Conservation (phyloP, 2,329 filamentous ascomycete genomes). For the Alternaria tenuissima region DNA sequence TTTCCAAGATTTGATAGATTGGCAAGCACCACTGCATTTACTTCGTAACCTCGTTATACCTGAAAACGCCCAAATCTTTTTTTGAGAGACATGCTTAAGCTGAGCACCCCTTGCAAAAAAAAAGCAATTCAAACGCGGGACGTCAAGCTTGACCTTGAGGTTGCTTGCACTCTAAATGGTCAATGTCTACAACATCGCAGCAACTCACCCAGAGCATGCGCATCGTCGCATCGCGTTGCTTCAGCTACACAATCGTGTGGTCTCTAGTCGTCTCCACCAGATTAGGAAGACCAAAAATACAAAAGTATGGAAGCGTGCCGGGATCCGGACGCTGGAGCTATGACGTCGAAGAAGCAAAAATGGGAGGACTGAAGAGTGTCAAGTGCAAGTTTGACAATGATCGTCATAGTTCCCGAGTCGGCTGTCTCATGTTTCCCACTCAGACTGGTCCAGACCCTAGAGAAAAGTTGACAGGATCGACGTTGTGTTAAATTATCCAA, state of each 20-base stretch:
- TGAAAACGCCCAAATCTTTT: no score
- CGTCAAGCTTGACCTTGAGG: not conserved
- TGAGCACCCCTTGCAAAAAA: not conserved
- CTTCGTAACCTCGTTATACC: not conserved
- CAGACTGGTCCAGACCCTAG: slow-evolving; percentile 5
- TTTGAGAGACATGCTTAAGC: no score
- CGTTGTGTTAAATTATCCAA: not conserved
- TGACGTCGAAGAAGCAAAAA: slow-evolving; percentile 10
- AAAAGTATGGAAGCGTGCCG: not conserved
- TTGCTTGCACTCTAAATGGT: no score
- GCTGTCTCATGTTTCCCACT: not conserved
- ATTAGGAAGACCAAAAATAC: not conserved
- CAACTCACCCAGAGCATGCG: not conserved
- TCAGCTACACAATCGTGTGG: not conserved
- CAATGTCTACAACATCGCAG: not conserved
- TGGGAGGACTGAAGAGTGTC: not conserved
- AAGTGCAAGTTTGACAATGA: slow-evolving; percentile 1
- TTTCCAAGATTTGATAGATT: not conserved
- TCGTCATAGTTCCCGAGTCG: not conserved
- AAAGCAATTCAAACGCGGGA: not conserved
- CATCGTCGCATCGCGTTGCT: not conserved
- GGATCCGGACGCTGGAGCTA: not conserved
- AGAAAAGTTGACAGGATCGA: not conserved
- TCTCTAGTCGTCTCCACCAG: not conserved
- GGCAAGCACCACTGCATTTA: not conserved